phyloP scores from a whole-genome alignment of 495 filamentous ascomycete genomes.

The Immersiella caudata region DNA sequence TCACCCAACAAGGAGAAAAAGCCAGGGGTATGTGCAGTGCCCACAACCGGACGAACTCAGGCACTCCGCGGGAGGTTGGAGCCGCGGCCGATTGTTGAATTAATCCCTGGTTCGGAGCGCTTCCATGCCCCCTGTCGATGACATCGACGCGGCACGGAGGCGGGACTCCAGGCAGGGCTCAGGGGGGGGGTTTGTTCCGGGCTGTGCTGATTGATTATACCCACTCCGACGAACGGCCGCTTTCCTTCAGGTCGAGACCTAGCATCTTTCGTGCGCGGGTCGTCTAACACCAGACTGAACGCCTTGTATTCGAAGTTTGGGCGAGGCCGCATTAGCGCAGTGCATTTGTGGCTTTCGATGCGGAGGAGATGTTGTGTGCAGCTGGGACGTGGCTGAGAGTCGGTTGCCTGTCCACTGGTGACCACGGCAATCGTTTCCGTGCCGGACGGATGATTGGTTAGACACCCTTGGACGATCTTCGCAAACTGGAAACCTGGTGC shows the following conservation, averaged over 20 bases:
- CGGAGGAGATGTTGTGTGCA: background rate
- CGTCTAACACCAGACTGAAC: too few relatives aligned
- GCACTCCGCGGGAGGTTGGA: constrained; percentile 2
- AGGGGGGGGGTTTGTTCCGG: constrained; percentile 17
- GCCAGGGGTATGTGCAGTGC: background rate
- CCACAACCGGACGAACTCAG: background rate
- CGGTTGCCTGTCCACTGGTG: constrained; percentile 10
- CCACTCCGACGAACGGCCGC: background rate
- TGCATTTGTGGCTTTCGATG: background rate
- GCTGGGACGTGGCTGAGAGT: constrained; percentile 2
- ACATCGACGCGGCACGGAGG: constrained; percentile 24
- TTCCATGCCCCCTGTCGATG: constrained; percentile 30
- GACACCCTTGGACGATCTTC: constrained; percentile 18
- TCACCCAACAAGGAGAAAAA: background rate
- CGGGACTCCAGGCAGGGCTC: constrained; percentile 13
- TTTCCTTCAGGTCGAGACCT: background rate
- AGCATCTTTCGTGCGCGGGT: too few relatives aligned
- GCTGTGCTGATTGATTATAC: background rate
- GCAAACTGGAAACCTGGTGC: constrained; percentile 22
- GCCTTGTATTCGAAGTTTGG: too few relatives aligned
- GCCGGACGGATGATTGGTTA: constrained; percentile 3
- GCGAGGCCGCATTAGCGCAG: too few relatives aligned
- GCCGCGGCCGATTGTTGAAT: background rate
- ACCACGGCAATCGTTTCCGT: constrained; percentile 6
- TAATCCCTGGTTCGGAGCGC: constrained; percentile 3